Base-by-base conservation (phyloP, 176 grass and related monocot species). In the Hyparrhenia diplandra region DNA sequence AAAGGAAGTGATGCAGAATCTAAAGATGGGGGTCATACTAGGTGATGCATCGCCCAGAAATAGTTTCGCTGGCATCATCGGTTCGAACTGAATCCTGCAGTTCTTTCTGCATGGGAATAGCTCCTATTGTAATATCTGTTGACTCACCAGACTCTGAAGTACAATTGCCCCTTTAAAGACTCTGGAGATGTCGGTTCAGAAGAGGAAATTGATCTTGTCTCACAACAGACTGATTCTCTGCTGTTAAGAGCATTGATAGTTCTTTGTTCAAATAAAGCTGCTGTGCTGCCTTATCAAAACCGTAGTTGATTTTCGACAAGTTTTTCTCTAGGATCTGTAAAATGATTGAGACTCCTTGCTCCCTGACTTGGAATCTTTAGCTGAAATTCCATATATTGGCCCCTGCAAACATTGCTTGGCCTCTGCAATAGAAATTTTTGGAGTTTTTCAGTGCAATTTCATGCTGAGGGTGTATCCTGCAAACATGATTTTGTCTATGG, bases 121-220 rank as follows among this genome's bases (percentile, higher is more conserved):
- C 35, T 35, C 41, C 71, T 76, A 81, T 30, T 54, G 46, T 58
- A 76, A 64, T 40, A 71, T 72, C 14, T 81, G 21, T 36, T 66
- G 77, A 77, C 72, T 81, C 58, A 85, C 83, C 45, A 71, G 77
- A 76, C 76, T 86, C 84, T 43, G n/a, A 81, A 74, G 45, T 57
- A 82, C 69, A 86, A 70, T 54, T 74, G 52, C 20, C 80, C n/a
- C n/a, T n/a, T 79, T 42, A 35, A 52, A 30, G 81, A 83, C 54
- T 84, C 65, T 0, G 71, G 27, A 64, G 81, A 74, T 39, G 67
- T 66, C 64, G 58, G 77, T 86, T 89, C 85, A 51, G 63, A 75
- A 78, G 35, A 57, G 67, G 72, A 65, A 82, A 55, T 81, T 16
- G 28, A 86, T 86, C 39, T 88, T 27, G 47, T 62, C 78, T 84